Evolutionary conservation across 257 asterid genomes (phyloP), one percentile per base, ranked within the genome.

Genomic region (Scutellaria galericulata): DNA sequence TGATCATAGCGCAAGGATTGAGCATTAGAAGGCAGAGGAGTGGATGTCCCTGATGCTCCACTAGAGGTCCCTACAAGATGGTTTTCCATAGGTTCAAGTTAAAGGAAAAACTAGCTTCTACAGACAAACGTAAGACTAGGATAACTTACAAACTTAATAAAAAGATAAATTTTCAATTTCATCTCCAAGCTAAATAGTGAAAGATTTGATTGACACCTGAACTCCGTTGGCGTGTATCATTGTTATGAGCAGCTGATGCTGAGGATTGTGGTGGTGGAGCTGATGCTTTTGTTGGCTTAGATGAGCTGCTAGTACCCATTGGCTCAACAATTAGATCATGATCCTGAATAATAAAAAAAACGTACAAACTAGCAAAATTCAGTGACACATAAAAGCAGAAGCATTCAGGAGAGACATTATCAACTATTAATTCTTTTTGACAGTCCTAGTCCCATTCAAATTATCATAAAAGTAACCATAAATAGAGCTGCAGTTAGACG

Each of bases 241-340:
- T 81, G 79, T 59, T 79, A 58, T 86, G 61, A 70, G 91, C 62
- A 80, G 82, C 42, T 14, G 94, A 75, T 5, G 95, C 66, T 44
- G 89, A 75, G 9, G 92, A 82, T 56, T 85, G 83, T 24, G 86
- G 75, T 71, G 83, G 81, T 6, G 82, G 74, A 2, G 77, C 65
- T 2, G 96, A 65, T 44, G 95, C 75, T 80, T 76, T 83, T 70
- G 89, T 80, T 41, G 87, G 44, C 86, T 85, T 91, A 78, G 96
- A 86, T 14, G 97, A 78, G 69, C 73, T 81, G 78, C 73, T 75
- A 27, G 80, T 80, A 65, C 75, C 13, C 87, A 91, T 91, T 68
- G 96, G 86, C 81, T 91, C 98, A 44, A 93, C 98, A 78, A 88
- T 77, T 54, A 93, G 84, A 68, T 83, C 96, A 14, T 87, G 86